phyloP scores from a whole-genome alignment of 768 basidiomycete species.

The Russula sp. region DNA sequence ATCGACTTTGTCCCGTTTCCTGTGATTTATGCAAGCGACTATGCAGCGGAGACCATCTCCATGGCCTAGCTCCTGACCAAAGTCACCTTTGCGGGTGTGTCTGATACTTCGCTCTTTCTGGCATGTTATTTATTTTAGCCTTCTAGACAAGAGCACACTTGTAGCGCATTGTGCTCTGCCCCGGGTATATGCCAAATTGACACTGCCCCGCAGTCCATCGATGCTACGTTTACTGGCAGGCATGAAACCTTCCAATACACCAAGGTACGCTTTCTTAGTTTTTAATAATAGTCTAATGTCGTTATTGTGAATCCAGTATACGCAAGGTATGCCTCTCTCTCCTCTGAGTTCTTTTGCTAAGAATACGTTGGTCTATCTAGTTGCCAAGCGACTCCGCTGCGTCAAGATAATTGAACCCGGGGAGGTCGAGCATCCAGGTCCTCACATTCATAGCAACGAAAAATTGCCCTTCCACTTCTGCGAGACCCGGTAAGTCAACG shows the following conservation, averaged over 20 bases:
- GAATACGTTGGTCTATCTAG: constrained; percentile 27
- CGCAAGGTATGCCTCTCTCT: constrained; percentile 38
- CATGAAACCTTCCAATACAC: constrained; percentile 60
- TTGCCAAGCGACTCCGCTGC: constrained; percentile 45
- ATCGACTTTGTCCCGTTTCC: constrained; percentile 43
- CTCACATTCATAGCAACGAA: constrained; percentile 45
- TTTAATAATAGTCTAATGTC: not conserved
- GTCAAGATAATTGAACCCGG: constrained; percentile 40
- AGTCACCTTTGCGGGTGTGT: constrained; percentile 53
- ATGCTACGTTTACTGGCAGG: constrained; percentile 53
- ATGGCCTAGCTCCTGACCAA: constrained; percentile 35
- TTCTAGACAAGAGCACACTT: constrained; percentile 46
- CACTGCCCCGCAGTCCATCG: constrained; percentile 50
- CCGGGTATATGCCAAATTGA: constrained; percentile 53
- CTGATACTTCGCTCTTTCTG: not conserved
- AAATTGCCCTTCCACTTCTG: constrained; percentile 46
- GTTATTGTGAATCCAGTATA: constrained; percentile 32
- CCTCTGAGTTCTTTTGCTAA: not conserved
- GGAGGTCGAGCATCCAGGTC: constrained; percentile 36
- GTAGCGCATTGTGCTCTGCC: constrained; percentile 36
- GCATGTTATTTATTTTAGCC: not conserved
- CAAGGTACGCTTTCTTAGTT: constrained; percentile 36
- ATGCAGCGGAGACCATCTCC: constrained; percentile 45
- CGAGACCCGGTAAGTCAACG: constrained; percentile 34
- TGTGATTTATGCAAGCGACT: constrained; percentile 51